Percentiles rank a stretch among this genome's conserved stretches.
These are phyloP conservation scores for Cladosporium halotolerans DNA, from an alignment of 2,329 filamentous ascomycete species.

Conservation along the genomic window DNA sequence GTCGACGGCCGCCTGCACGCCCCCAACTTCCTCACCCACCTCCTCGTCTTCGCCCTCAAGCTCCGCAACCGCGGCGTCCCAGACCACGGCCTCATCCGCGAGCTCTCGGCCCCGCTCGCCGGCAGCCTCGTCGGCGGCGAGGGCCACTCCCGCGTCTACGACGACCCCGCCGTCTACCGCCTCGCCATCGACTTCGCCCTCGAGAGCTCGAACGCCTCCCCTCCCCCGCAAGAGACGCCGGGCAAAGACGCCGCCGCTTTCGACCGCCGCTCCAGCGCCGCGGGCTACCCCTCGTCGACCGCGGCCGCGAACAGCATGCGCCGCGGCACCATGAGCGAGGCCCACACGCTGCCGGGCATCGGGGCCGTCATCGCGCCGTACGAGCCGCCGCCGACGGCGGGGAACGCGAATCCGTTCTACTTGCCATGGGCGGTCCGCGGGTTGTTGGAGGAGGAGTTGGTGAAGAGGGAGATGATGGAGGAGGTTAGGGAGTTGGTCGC, in stretches of 20 bases:
- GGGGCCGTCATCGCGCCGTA: slow-evolving; percentile 33
- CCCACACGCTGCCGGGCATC: slow-evolving; percentile 24
- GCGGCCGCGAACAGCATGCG: slow-evolving; percentile 29
- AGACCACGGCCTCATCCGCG: slow-evolving; percentile 87
- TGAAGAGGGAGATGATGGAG: slow-evolving; percentile 57
- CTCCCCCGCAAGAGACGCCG: not conserved
- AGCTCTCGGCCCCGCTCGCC: slow-evolving; percentile 80
- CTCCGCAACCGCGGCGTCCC: slow-evolving; percentile 87
- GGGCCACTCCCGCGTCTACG: slow-evolving; percentile 88
- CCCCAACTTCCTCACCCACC: slow-evolving; percentile 86
- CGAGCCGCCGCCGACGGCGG: slow-evolving; percentile 30
- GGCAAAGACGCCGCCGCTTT: slow-evolving; percentile 18
- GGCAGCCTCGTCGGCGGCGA: slow-evolving; percentile 88
- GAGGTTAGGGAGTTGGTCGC: slow-evolving; percentile 75
- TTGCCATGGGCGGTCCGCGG: slow-evolving; percentile 95
- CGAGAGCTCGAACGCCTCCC: slow-evolving; percentile 36
- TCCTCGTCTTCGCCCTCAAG: slow-evolving; percentile 89
- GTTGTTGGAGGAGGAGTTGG: slow-evolving; percentile 82
- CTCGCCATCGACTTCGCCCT: slow-evolving; percentile 43
- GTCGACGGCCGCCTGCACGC: slow-evolving; percentile 89
- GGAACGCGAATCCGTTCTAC: slow-evolving; percentile 73
- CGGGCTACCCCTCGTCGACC: slow-evolving; percentile 25
- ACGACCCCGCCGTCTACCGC: slow-evolving; percentile 79
- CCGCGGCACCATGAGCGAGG: slow-evolving; percentile 22
- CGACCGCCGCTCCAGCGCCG: slow-evolving; percentile 20